Base-by-base conservation (phyloP, 2,329 filamentous ascomycete species). In the Teratosphaeria destructans region DNA sequence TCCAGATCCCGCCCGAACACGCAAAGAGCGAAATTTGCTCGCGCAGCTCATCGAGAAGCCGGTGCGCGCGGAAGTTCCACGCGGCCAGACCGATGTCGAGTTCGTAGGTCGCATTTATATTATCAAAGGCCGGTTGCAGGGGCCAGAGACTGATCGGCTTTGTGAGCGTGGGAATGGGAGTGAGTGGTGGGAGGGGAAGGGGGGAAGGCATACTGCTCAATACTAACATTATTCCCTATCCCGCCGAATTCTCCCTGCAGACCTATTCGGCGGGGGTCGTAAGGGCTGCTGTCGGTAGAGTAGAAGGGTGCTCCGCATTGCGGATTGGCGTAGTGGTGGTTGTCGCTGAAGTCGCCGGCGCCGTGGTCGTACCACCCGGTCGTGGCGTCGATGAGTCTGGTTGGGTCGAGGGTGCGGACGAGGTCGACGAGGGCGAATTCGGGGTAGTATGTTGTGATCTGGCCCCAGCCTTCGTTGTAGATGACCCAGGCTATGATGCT, bases 391-490 rank as follows among this genome's bases (percentile, higher is more conserved):
- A 90, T 75, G 8, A 89, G 77, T 27, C 87, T 76, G 0, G 84
- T 85, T 0, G 85, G 81, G 65, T 90, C 87, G 2, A 87, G 71
- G 1, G 74, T 64, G 53, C 77, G 78, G 2, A 89, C 78, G 0
- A 79, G 69, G 1, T 81, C 75, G 0, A 83, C 82, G 12, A 89
- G 73, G 3, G 69, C 73, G 14, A 79, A 79, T 62, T 89, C 86
- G 0, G 84, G 83, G 35, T 70, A 69, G 7, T 76, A 76, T 0
- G 76, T 65, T 2, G 68, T 76, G 2, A 81, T 72, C 66, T 89
- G 86, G 1, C 83, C 85, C 86, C 86, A 89, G 52, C 85, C 85
- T 69, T 89, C 86, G 67, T 89, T 88, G 71, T 88, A 89, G 65
- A 89, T 83, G 16, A 86, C 75, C 84, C 85, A 89, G 1, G 82